Evolutionary conservation across 257 asterid genomes (phyloP).

Genomic region (Cordia subcordata): DNA sequence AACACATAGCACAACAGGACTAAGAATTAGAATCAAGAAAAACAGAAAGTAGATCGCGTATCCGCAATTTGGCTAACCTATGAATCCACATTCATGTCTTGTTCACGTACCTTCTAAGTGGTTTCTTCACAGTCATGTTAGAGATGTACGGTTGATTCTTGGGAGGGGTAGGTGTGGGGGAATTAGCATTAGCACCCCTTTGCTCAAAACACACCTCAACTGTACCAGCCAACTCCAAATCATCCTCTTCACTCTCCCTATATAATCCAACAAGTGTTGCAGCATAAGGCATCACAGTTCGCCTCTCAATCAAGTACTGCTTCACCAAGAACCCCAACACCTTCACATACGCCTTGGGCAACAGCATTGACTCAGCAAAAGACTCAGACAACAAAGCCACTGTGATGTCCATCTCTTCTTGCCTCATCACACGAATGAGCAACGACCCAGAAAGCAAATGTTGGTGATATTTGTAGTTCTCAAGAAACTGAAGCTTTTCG

Average conservation of each 20-base stretch:
- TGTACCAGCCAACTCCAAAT: conserved; percentile 80
- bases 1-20: not conserved
- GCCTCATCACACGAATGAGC: conserved; percentile 65
- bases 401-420: conserved; percentile 73
- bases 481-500: conserved; percentile 51
- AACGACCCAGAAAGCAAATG: conserved; percentile 72
- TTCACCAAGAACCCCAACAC: conserved; percentile 68
- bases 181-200: conserved; percentile 69
- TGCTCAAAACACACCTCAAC: conserved; percentile 71
- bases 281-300: conserved; percentile 57
- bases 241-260: conserved; percentile 64
- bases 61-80: no score
- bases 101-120: conserved; percentile 55
- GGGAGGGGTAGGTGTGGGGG: conserved; percentile 85
- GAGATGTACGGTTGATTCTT: conserved; percentile 78
- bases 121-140: conserved; percentile 86
- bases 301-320: conserved; percentile 79
- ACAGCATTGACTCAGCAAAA: conserved; percentile 78
- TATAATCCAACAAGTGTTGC: conserved; percentile 80
- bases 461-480: conserved; percentile 49
- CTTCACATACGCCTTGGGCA: conserved; percentile 57
- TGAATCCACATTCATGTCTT: no score
- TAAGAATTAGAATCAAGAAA: no score
- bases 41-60: no score
- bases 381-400: conserved; percentile 71